Evolutionary conservation across 495 filamentous ascomycete species (phyloP).

Genomic region (Paragyromitra xinjiangensis): DNA sequence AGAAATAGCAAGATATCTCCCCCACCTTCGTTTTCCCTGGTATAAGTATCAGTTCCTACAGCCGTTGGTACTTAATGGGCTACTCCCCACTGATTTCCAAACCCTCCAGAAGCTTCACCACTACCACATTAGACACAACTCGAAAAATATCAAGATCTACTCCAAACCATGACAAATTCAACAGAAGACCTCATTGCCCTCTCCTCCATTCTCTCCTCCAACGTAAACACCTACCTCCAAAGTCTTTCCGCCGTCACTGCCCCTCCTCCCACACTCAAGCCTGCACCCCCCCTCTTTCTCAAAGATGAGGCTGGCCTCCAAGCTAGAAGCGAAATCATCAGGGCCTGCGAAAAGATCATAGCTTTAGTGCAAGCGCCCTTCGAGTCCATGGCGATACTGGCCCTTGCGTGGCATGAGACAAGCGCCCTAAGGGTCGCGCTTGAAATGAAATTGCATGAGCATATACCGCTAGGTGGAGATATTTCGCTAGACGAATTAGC

Average conservation of each 20-base stretch:
- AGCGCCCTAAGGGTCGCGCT: neutral
- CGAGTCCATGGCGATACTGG: neutral
- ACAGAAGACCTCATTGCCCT: constrained; percentile 20
- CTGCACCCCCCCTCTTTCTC: constrained; percentile 13
- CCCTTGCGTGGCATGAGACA: neutral
- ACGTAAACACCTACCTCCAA: constrained; percentile 13
- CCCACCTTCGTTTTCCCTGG: neutral
- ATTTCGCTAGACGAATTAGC: constrained; percentile 13
- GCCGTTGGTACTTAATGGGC: neutral
- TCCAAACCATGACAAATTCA: constrained; percentile 10
- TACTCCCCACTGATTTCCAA: neutral
- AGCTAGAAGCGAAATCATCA: constrained; percentile 12
- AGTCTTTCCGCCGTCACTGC: neutral
- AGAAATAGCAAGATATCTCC: neutral
- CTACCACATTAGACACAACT: neutral
- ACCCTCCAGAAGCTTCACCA: neutral
- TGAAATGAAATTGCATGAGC: constrained; percentile 10
- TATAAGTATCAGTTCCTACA: neutral
- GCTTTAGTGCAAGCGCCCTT: constrained; percentile 19
- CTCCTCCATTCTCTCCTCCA: constrained; percentile 14
- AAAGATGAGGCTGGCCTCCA: neutral
- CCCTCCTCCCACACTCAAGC: constrained; percentile 13
- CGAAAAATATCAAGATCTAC: neutral
- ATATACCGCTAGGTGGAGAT: constrained; percentile 15
- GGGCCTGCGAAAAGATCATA: constrained; percentile 21